These are phyloP conservation scores for Fusarium beomiforme DNA, from an alignment of 2,329 filamentous ascomycete species.

Conservation along the genomic window DNA sequence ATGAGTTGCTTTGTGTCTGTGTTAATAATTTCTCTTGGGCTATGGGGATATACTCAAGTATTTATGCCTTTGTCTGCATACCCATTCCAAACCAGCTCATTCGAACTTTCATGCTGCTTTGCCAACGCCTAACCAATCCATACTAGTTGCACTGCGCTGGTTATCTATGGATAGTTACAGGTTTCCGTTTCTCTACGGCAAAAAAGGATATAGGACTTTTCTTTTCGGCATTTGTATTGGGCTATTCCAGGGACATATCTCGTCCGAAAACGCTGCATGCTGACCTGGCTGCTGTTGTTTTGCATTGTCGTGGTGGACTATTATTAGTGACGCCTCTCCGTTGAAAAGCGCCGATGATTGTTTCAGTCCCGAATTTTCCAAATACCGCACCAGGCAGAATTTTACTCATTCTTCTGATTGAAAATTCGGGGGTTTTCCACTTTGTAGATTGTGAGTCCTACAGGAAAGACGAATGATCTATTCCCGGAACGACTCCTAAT, in stretches of 20 bases:
- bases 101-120: accelerated
- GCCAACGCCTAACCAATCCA: accelerated
- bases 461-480: not conserved
- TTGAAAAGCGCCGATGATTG: not conserved
- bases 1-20: not conserved
- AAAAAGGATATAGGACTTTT: accelerated
- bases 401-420: no score
- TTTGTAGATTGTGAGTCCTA: not conserved
- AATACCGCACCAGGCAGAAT: not conserved
- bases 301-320: not conserved
- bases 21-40: not conserved
- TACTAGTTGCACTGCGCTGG: accelerated
- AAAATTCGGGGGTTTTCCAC: not conserved
- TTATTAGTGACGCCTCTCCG: not conserved
- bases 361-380: not conserved
- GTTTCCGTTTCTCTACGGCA: not conserved
- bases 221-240: not conserved
- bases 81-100: accelerated
- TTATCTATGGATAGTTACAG: not conserved
- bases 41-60: not conserved
- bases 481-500: not conserved
- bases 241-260: not conserved
- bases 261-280: not conserved
- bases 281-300: accelerated
- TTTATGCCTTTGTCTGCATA: not conserved